Evolutionary conservation across 148 eudicot species (phyloP).

Genomic region (Camellia sinensis): DNA sequence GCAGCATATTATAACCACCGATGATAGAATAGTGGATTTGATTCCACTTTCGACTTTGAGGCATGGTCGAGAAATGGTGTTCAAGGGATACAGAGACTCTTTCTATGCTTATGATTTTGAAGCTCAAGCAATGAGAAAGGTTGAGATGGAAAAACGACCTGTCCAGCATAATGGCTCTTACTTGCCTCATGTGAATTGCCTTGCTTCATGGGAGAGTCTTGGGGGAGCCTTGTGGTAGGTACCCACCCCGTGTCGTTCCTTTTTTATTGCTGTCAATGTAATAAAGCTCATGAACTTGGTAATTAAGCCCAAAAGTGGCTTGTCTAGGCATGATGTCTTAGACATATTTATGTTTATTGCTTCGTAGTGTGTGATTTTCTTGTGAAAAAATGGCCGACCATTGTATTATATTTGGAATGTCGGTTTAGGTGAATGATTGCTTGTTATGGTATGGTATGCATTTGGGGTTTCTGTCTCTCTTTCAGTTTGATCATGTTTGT

Average conservation of each 20-base stretch:
- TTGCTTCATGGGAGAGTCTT: conserved; percentile 40
- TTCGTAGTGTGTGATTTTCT: neutral
- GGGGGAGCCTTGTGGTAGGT: conserved; percentile 34
- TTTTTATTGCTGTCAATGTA: neutral
- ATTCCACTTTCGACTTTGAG: neutral
- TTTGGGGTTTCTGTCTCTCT: too few relatives aligned
- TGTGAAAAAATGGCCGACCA: neutral
- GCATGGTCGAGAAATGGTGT: conserved; percentile 12
- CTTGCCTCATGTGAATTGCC: conserved; percentile 27
- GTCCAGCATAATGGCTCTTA: neutral
- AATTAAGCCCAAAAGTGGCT: neutral
- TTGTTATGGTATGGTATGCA: too few relatives aligned
- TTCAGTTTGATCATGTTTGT: too few relatives aligned
- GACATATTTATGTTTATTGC: neutral
- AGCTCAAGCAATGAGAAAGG: conserved; percentile 24
- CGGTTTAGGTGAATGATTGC: too few relatives aligned
- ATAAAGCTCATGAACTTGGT: neutral
- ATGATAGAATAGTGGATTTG: too few relatives aligned
- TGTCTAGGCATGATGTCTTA: neutral
- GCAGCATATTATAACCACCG: conserved; percentile 25
- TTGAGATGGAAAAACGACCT: conserved; percentile 11
- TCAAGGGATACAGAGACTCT: conserved; percentile 12
- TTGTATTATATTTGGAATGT: neutral
- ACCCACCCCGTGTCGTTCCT: neutral
- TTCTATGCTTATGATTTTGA: conserved; percentile 29